phyloP scores from a whole-genome alignment of 257 asterid genomes.

The Nicotiana knightiana region DNA sequence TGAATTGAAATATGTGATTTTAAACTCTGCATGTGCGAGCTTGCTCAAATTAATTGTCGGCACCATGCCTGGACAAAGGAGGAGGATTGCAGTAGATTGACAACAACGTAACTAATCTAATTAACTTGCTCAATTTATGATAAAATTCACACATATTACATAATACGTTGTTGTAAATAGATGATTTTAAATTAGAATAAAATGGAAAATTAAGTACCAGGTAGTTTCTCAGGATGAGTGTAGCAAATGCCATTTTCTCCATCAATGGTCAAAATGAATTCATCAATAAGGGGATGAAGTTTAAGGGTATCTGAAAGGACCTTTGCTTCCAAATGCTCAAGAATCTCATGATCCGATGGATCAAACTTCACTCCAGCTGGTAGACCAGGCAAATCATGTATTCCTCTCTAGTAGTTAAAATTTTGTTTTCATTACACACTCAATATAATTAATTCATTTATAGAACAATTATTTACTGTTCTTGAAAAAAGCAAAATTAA shows the following conservation, averaged over 20 bases:
- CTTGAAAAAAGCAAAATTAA: not conserved
- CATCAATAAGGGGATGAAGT: constrained; percentile 40
- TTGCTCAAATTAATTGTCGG: not conserved
- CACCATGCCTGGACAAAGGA: too few species aligned
- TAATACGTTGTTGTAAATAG: not conserved
- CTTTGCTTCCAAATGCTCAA: constrained; percentile 43
- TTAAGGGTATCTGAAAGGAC: constrained; percentile 18
- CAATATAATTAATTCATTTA: not conserved
- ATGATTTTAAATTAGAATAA: not conserved
- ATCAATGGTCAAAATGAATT: constrained; percentile 41
- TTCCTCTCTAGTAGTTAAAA: constrained; percentile 9
- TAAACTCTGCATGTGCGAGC: not conserved
- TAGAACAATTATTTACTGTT: too few species aligned
- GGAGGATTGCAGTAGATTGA: not conserved
- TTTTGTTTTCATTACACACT: not conserved
- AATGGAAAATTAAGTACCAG: constrained; percentile 27
- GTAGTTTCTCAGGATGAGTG: constrained; percentile 45
- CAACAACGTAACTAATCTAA: not conserved
- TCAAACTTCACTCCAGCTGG: constrained; percentile 55
- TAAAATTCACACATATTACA: not conserved
- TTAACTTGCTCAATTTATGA: not conserved
- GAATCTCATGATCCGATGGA: constrained; percentile 46
- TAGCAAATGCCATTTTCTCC: constrained; percentile 52
- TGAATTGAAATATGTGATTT: too few species aligned
- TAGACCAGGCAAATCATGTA: constrained; percentile 38